Conservation (phyloP, 805 yeast species). For the Nakazawaea ambrosiae region DNA sequence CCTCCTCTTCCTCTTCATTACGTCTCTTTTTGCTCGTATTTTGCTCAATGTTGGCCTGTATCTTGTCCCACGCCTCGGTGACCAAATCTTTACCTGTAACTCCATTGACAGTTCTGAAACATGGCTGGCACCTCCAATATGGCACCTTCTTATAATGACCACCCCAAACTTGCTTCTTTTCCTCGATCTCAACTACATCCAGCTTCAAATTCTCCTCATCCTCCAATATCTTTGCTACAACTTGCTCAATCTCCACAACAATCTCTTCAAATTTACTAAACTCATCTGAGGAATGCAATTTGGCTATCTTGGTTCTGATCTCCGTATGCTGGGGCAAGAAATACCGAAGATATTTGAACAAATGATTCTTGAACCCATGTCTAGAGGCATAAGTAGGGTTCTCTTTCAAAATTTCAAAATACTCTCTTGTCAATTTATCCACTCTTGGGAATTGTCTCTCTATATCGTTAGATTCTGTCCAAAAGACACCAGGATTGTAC, state of each 20-base stretch:
- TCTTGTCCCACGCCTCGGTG: constrained; percentile 15
- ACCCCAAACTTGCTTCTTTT: constrained; percentile 65
- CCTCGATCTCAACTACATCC: constrained; percentile 45
- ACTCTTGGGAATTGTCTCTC: constrained; percentile 80
- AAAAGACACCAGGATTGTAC: constrained; percentile 88
- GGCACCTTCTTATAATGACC: constrained; percentile 78
- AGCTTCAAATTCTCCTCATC: constrained; percentile 43
- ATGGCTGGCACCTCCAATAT: constrained; percentile 95
- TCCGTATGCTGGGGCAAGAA: constrained; percentile 74
- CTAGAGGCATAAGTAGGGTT: constrained; percentile 67
- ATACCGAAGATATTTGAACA: constrained; percentile 80
- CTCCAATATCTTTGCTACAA: constrained; percentile 50
- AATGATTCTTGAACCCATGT: constrained; percentile 84
- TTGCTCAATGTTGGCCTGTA: constrained; percentile 1
- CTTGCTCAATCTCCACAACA: constrained; percentile 59
- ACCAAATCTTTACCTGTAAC: constrained; percentile 40
- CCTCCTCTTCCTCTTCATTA: too few species aligned
- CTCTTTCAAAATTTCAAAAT: constrained; percentile 69
- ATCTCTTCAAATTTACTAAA: constrained; percentile 43
- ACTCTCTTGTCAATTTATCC: constrained; percentile 76
- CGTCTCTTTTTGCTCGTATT: not conserved
- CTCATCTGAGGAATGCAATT: constrained; percentile 27
- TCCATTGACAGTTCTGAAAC: constrained; percentile 86
- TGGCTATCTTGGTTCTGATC: constrained; percentile 66
- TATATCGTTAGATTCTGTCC: constrained; percentile 40